Percentiles rank a stretch among this genome's conserved stretches.
phyloP scores from a whole-genome alignment of 176 grass and related monocot species.

The Hordeum vulgare region MorexV3_pseudomolecules_assembly NC_058523.1:557829679-557830178 shows the following conservation, averaged over 20 bases:
- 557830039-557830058: neutral
- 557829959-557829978: neutral
- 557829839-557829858: too few relatives aligned
- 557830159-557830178: slow-evolving; percentile 91
- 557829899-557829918: neutral
- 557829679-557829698: too few relatives aligned
- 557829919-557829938: neutral
- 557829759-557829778: too few relatives aligned
- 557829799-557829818: too few relatives aligned
- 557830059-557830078: slow-evolving; percentile 40
- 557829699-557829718: too few relatives aligned
- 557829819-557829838: too few relatives aligned
- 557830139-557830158: slow-evolving; percentile 84
- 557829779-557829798: too few relatives aligned
- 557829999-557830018: neutral
- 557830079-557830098: slow-evolving; percentile 77
- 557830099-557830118: slow-evolving; percentile 68
- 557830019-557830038: neutral
- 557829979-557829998: neutral
- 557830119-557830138: slow-evolving; percentile 68
- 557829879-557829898: neutral
- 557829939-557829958: neutral
- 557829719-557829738: too few relatives aligned
- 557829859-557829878: neutral
- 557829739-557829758: too few relatives aligned